Percentiles rank a stretch among this genome's conserved stretches.
These are phyloP conservation scores for Xylariaceae sp. DNA, from an alignment of 2,329 filamentous ascomycete genomes.

Conservation along the genomic window DNA sequence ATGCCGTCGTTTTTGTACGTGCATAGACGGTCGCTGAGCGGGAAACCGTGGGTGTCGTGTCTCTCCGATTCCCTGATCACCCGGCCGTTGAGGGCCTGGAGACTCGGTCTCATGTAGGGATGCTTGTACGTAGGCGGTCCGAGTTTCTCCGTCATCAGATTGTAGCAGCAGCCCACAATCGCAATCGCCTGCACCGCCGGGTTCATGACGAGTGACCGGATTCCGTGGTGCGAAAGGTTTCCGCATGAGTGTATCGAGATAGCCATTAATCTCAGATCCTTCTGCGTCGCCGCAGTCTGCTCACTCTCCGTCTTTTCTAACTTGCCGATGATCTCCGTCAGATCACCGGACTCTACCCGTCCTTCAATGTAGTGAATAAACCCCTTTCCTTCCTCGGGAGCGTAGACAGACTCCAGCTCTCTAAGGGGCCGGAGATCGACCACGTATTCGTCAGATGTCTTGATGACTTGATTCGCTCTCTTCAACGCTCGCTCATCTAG, in stretches of 20 bases:
- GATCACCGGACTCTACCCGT: constrained; percentile 65
- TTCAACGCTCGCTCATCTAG: constrained; percentile 38
- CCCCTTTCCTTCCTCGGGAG: constrained; percentile 57
- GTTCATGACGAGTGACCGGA: constrained; percentile 80
- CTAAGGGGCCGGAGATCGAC: constrained; percentile 48
- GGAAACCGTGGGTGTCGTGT: constrained; percentile 88
- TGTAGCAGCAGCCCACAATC: constrained; percentile 98
- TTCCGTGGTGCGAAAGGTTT: constrained; percentile 91
- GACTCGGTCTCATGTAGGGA: constrained; percentile 64
- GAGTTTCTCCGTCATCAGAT: constrained; percentile 84
- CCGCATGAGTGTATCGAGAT: constrained; percentile 96
- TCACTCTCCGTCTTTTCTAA: constrained; percentile 27
- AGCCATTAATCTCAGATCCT: constrained; percentile 63
- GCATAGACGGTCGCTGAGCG: constrained; percentile 72
- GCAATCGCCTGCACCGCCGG: constrained; percentile 82
- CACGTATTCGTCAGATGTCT: constrained; percentile 29
- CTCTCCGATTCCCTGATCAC: constrained; percentile 62
- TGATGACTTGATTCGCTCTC: constrained; percentile 32
- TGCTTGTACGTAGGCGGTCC: constrained; percentile 83
- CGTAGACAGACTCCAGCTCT: constrained; percentile 49
- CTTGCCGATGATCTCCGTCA: constrained; percentile 39
- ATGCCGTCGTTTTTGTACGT: constrained; percentile 59
- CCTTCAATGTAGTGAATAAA: constrained; percentile 75
- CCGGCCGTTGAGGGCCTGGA: constrained; percentile 63
- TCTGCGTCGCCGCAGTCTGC: constrained; percentile 26